Evolutionary conservation across 139 green algal species (phyloP).

Genomic region (Chlamydomonas sp.): DNA sequence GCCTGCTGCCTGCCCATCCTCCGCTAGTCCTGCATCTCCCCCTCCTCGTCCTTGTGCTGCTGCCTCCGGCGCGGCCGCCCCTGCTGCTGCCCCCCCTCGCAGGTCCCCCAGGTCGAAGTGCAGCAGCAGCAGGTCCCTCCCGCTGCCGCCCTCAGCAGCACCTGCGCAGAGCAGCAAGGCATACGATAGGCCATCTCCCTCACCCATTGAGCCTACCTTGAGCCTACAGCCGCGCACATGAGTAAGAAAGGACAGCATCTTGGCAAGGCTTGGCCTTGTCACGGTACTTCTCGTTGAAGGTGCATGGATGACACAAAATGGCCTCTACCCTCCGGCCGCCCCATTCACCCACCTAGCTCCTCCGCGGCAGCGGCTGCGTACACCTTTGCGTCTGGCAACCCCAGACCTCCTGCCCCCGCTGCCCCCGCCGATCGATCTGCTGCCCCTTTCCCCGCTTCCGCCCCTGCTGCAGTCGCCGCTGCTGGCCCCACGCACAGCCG

Average conservation of each 20-base stretch:
- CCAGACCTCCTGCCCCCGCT: not conserved
- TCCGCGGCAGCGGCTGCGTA: not conserved
- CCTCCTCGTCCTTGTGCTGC: not conserved
- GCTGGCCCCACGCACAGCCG: constrained; percentile 2
- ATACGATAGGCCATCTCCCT: not conserved
- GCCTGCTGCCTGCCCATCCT: not conserved
- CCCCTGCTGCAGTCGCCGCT: not conserved
- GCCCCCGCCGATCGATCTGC: too few relatives aligned
- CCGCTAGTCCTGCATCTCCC: not conserved
- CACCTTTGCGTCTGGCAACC: not conserved
- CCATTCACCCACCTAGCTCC: constrained; percentile 11
- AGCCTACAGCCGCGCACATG: too few relatives aligned
- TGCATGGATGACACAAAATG: not conserved
- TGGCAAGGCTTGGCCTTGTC: too few relatives aligned
- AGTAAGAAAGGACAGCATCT: too few relatives aligned
- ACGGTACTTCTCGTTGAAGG: not conserved
- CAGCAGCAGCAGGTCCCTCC: constrained; percentile 46
- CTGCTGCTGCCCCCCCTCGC: not conserved
- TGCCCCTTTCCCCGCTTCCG: not conserved
- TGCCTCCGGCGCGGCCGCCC: not conserved
- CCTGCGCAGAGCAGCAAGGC: constrained; percentile 2
- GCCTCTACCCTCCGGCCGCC: not conserved
- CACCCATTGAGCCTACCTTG: not conserved
- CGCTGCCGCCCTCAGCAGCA: constrained; percentile 28
- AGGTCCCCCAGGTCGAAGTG: constrained; percentile 39